Conservation (phyloP, 148 eudicot species). For the Camellia sinensis region DNA sequence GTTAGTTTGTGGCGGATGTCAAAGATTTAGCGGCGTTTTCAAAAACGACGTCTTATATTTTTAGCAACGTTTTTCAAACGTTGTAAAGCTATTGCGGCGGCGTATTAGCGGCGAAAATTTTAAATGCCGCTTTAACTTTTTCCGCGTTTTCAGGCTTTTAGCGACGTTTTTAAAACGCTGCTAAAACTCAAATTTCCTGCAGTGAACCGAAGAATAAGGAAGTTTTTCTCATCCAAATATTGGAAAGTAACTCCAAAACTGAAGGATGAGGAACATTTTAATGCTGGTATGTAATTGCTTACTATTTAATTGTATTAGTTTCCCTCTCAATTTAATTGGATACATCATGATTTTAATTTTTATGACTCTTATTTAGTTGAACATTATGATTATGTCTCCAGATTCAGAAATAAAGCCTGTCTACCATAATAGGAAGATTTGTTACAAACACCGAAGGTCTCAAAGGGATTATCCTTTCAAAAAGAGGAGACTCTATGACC, state of each 20-base stretch:
- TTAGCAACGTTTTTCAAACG: too few relatives aligned
- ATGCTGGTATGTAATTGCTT: slow-evolving; percentile 47
- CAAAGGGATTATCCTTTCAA: slow-evolving; percentile 86
- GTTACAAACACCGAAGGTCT: slow-evolving; percentile 57
- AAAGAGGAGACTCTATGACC: slow-evolving; percentile 61
- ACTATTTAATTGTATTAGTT: slow-evolving; percentile 3
- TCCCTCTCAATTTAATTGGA: not conserved
- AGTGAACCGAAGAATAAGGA: slow-evolving; percentile 59
- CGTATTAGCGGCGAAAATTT: too few relatives aligned
- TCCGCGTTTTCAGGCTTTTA: too few relatives aligned
- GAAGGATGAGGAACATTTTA: slow-evolving; percentile 40
- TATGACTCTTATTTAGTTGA: not conserved
- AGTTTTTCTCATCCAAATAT: slow-evolving; percentile 53
- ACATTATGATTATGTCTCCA: slow-evolving; percentile 17
- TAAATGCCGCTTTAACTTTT: too few relatives aligned
- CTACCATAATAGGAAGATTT: slow-evolving; percentile 42
- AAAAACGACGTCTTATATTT: too few relatives aligned
- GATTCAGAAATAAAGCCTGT: slow-evolving; percentile 47
- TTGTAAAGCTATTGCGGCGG: too few relatives aligned
- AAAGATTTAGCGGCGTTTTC: too few relatives aligned
- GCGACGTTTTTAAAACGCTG: too few relatives aligned
- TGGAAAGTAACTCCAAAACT: slow-evolving; percentile 48
- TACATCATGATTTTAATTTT: not conserved
- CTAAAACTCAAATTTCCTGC: too few relatives aligned
- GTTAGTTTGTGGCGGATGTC: too few relatives aligned